phyloP scores from a whole-genome alignment of 1,284 basidiomycete species.

The Apiotrichum laibachii region DNA sequence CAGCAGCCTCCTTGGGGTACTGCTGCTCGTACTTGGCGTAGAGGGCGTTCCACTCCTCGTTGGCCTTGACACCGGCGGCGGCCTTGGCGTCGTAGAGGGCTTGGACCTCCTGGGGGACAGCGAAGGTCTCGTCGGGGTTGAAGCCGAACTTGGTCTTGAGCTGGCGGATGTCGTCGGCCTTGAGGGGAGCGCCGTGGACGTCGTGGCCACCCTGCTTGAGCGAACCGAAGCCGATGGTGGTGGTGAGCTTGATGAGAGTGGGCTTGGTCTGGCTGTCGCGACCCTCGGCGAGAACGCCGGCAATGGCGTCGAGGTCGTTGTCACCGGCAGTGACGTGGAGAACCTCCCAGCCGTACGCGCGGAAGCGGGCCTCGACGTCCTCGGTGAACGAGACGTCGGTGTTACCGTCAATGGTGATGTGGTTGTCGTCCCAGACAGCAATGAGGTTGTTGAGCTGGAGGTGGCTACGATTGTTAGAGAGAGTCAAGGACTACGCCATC shows the following conservation, averaged over 20 bases:
- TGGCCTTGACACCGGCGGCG: slow-evolving; percentile 68
- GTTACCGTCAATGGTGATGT: slow-evolving; percentile 94
- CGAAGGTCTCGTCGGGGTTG: slow-evolving; percentile 73
- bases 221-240: slow-evolving; percentile 92
- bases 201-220: slow-evolving; percentile 88
- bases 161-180: slow-evolving; percentile 81
- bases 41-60: slow-evolving; percentile 72
- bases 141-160: slow-evolving; percentile 85
- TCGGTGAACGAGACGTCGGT: slow-evolving; percentile 92
- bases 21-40: slow-evolving; percentile 70
- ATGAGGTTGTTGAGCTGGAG: slow-evolving; percentile 89
- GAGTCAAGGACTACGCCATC: background rate
- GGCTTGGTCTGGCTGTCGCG: slow-evolving; percentile 76
- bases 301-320: slow-evolving; percentile 76
- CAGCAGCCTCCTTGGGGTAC: slow-evolving; percentile 79
- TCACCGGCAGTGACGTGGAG: slow-evolving; percentile 80
- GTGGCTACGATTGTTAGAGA: slow-evolving; percentile 57
- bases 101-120: slow-evolving; percentile 73
- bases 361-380: slow-evolving; percentile 82
- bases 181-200: slow-evolving; percentile 88
- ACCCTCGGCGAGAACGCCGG: slow-evolving; percentile 74
- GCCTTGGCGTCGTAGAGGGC: slow-evolving; percentile 66
- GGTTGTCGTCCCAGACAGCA: slow-evolving; percentile 86
- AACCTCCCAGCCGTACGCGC: slow-evolving; percentile 91
- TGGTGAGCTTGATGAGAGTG: slow-evolving; percentile 78